A percentile compares a stretch with the other conserved stretches of the same genome.
These are phyloP conservation scores for Cicer judaicum DNA, from an alignment of 306 rosid genomes.

Conservation along the genomic window DNA sequence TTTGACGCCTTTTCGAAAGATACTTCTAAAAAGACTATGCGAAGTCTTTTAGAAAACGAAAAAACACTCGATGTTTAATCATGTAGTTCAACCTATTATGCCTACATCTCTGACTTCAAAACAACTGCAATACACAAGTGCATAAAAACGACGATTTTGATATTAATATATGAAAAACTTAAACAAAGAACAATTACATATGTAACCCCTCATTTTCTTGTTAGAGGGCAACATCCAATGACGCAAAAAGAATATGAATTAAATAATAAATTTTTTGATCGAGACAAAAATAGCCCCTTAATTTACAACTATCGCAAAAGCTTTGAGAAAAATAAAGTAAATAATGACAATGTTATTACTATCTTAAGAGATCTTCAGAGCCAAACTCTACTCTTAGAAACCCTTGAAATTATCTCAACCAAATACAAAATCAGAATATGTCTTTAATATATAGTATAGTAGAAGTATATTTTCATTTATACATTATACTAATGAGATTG, in stretches of 20 bases:
- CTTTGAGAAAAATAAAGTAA: too few relatives aligned
- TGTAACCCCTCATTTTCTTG: conserved; percentile 20
- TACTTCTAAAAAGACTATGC: not conserved
- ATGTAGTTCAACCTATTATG: too few relatives aligned
- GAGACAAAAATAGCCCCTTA: conserved; percentile 11
- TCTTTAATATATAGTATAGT: conserved; percentile 42
- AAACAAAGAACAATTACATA: conserved; percentile 10
- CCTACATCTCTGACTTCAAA: too few relatives aligned
- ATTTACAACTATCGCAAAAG: too few relatives aligned
- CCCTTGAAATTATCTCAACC: conserved; percentile 49
- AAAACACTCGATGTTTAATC: too few relatives aligned
- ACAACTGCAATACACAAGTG: too few relatives aligned
- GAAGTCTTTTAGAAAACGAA: not conserved
- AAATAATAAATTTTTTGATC: conserved; percentile 14
- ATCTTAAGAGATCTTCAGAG: conserved; percentile 38
- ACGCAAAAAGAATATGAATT: conserved; percentile 30
- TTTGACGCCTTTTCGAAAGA: not conserved
- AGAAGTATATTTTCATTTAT: conserved; percentile 49
- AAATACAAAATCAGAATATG: conserved; percentile 35
- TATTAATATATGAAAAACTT: too few relatives aligned
- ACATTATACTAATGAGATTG: conserved; percentile 53
- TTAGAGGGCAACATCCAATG: conserved; percentile 21
- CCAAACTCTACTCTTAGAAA: conserved; percentile 50
- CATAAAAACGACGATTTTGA: too few relatives aligned
- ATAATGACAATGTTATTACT: too few relatives aligned